Conservation (phyloP, 176 grass and related monocot genomes). For the Canna indica region DNA sequence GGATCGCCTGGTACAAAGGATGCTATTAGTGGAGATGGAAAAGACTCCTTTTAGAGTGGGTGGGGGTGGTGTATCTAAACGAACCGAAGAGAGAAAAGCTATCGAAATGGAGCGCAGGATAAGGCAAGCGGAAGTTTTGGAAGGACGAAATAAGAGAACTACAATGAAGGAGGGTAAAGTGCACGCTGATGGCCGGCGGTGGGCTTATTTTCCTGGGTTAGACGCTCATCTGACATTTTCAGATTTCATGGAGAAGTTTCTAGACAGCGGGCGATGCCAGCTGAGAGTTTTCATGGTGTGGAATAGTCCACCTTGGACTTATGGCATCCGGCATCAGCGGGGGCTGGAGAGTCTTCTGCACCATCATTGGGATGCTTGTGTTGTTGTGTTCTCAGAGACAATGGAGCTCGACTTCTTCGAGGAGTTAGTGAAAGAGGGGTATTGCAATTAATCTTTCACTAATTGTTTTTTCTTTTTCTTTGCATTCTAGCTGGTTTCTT, state of each 20-base stretch:
- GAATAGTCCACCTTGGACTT: constrained; percentile 83
- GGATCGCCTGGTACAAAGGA: constrained; percentile 56
- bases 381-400: constrained; percentile 65
- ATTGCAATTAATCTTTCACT: not conserved
- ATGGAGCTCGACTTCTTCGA: constrained; percentile 73
- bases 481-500: not conserved
- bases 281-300: constrained; percentile 88
- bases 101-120: constrained; percentile 16
- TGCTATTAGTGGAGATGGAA: constrained; percentile 48
- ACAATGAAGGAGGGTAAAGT: constrained; percentile 9
- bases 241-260: constrained; percentile 69
- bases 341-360: constrained; percentile 78
- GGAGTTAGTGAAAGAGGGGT: constrained; percentile 75
- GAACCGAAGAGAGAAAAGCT: constrained; percentile 26
- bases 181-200: constrained; percentile 33
- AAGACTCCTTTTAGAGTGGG: constrained; percentile 17
- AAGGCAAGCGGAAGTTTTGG: constrained; percentile 11
- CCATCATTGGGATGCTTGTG: constrained; percentile 62
- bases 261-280: constrained; percentile 36
- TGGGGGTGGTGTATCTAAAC: constrained; percentile 11
- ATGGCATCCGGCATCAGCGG: constrained; percentile 56
- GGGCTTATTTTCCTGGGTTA: constrained; percentile 75
- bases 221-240: constrained; percentile 57
- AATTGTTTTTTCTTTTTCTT: not conserved
- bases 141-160: constrained; percentile 14